These are phyloP conservation scores for Tricholoma furcatifolium DNA, from an alignment of 768 basidiomycete species.

Conservation along the genomic window DNA sequence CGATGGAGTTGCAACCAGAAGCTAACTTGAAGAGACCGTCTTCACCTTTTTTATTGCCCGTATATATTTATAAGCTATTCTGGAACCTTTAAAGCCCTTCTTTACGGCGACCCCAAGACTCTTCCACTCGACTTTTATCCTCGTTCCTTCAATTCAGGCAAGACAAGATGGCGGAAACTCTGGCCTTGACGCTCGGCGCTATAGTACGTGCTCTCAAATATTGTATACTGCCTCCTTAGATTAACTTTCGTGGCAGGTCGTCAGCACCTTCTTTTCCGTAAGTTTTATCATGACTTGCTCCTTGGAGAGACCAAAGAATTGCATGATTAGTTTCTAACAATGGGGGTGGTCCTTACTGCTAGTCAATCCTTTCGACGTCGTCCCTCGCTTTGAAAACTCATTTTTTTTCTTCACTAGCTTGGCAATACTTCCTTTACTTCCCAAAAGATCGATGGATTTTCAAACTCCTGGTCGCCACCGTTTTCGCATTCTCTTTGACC, in stretches of 20 bases:
- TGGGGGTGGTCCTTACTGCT: background rate
- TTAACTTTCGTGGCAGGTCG: background rate
- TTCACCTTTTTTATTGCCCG: too few relatives aligned
- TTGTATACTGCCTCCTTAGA: background rate
- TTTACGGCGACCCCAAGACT: background rate
- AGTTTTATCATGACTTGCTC: background rate
- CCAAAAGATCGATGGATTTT: background rate
- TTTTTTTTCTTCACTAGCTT: background rate
- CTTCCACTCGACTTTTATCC: background rate
- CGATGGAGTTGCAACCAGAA: background rate
- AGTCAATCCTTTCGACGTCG: background rate
- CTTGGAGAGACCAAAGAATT: background rate
- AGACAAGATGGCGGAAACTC: background rate
- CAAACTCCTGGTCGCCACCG: background rate
- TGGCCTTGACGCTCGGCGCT: conserved; percentile 3
- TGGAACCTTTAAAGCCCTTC: too few relatives aligned
- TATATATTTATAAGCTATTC: too few relatives aligned
- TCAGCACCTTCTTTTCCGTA: conserved; percentile 5
- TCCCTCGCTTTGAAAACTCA: background rate
- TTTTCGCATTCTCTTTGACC: background rate
- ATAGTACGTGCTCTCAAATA: background rate
- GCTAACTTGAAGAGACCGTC: background rate
- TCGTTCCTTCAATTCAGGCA: background rate
- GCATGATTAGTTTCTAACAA: background rate
- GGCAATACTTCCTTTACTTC: conserved; percentile 3